phyloP scores from a whole-genome alignment of 306 rosid genomes.

The Luffa aegyptiaca region DNA sequence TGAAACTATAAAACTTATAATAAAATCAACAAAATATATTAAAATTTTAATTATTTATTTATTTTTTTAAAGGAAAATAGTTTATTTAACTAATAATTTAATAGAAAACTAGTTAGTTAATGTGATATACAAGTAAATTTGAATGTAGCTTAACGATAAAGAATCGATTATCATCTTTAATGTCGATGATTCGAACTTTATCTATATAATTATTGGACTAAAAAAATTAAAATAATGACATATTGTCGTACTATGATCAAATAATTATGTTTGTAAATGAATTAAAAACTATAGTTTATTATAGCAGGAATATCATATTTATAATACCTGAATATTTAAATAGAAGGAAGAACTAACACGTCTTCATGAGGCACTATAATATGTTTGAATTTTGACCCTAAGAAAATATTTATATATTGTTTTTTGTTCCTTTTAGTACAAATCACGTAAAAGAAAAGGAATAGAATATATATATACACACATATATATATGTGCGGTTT shows the following conservation, averaged over 20 bases:
- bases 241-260: background rate
- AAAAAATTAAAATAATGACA: no score
- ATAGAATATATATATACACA: no score
- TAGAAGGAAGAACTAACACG: background rate
- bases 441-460: background rate
- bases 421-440: background rate
- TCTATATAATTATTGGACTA: no score
- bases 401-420: background rate
- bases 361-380: background rate
- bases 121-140: no score
- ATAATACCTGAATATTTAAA: background rate
- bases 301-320: background rate
- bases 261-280: background rate
- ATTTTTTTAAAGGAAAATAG: background rate
- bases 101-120: background rate
- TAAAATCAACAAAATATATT: no score
- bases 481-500: background rate
- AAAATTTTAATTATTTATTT: background rate
- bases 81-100: background rate
- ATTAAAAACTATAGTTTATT: background rate
- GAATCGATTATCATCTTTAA: no score
- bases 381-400: background rate
- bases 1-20: no score
- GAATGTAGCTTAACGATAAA: no score
- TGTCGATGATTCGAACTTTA: no score